Base-by-base conservation (phyloP, 2,329 filamentous ascomycete species). In the Samsoniella hepiali region DNA sequence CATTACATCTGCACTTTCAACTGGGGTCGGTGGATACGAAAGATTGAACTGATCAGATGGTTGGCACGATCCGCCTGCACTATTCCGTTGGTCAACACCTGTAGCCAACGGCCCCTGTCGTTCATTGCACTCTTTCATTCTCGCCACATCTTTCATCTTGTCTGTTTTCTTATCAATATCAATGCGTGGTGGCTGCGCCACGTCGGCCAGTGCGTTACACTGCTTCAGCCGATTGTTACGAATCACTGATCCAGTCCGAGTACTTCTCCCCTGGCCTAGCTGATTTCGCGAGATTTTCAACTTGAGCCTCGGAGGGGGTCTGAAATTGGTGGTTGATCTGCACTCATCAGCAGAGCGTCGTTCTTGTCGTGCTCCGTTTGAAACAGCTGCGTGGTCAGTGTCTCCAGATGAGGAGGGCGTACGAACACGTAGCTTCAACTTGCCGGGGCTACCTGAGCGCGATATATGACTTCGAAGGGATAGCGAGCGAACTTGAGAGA, bases 1-100 rank as follows among this genome's bases (percentile, higher is more conserved):
- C 64, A 31, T 64, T 63, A 13, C 58, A 51, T 22, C 63, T 9
- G 57, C 64, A 54, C 47, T 65, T 47, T 67, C 64, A 5, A 50
- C 64, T 5, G 66, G 63, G 2, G 71, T 69, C 3, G 69, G 68
- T 7, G 74, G 74, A 62, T 73, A 75, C 13, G 69, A 63, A 59
- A 77, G 73, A 50, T 74, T 74, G 60, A 76, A 76, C 47, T 74
- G 74, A 32, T 76, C 72, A 13, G 74, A 74, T 29, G 67, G 56
- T 44, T 67, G 68, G 7, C 66, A 64, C 1, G 69, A 70, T 42
- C 31, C 59, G 22, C 40, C 47, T 34, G 15, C n/a, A 45, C 58
- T 61, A 3, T 47, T 15, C n/a, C 50, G 32, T 60, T 66, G 64
- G 34, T 67, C 56, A 50, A 65, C 65, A 17, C 53, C 63, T 47